phyloP scores from a whole-genome alignment of 768 basidiomycete species.

The Mycena polygramma region DNA sequence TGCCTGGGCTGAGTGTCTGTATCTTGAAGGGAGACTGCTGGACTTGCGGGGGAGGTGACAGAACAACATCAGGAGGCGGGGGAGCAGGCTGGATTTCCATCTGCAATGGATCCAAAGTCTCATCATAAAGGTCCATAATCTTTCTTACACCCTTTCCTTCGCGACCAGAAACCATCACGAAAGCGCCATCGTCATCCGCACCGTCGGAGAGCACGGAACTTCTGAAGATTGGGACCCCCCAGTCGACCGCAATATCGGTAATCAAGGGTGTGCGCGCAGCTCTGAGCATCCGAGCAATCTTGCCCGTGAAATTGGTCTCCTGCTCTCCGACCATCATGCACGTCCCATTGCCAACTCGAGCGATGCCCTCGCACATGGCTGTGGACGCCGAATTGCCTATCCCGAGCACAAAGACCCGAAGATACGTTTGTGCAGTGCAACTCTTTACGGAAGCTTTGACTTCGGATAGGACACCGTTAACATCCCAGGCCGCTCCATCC shows the following conservation, averaged over 20 bases:
- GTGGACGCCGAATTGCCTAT: slow-evolving; percentile 57
- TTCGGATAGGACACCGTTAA: slow-evolving; percentile 25
- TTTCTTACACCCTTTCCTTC: neutral
- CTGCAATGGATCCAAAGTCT: slow-evolving; percentile 14
- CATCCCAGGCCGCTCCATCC: slow-evolving; percentile 51
- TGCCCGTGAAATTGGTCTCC: slow-evolving; percentile 51
- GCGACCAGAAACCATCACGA: neutral
- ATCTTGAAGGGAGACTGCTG: slow-evolving; percentile 38
- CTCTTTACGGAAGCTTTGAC: slow-evolving; percentile 39
- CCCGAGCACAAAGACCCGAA: slow-evolving; percentile 61
- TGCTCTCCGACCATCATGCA: slow-evolving; percentile 52
- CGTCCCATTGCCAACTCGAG: slow-evolving; percentile 56
- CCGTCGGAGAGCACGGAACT: too few relatives aligned
- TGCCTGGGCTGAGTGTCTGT: slow-evolving; percentile 26
- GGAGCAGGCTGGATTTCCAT: neutral
- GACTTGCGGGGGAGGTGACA: slow-evolving; percentile 22
- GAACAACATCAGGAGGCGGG: slow-evolving; percentile 22
- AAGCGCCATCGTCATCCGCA: too few relatives aligned
- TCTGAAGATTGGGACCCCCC: too few relatives aligned
- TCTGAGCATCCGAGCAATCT: slow-evolving; percentile 56
- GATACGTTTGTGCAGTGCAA: slow-evolving; percentile 39
- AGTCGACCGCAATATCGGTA: slow-evolving; percentile 53
- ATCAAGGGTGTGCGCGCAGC: slow-evolving; percentile 54
- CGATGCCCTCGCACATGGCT: slow-evolving; percentile 56
- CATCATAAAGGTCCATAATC: slow-evolving; percentile 30